Percentiles rank a stretch among this genome's conserved stretches.
phyloP scores from a whole-genome alignment of 2,329 filamentous ascomycete genomes.

The Nigrospora osmanthi region DNA sequence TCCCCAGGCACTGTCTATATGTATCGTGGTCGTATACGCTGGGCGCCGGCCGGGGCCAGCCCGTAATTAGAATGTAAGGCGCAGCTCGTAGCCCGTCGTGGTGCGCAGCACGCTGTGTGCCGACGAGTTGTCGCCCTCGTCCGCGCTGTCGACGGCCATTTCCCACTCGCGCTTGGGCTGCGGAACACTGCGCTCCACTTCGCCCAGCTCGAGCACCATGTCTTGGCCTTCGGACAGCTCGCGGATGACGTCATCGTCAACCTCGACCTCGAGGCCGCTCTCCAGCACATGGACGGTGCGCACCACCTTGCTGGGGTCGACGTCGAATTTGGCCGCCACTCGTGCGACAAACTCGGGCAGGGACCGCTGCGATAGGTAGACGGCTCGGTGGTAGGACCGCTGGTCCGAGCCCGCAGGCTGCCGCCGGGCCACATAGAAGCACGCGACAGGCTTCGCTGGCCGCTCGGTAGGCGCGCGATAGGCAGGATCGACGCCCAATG shows the following conservation, averaged over 20 bases:
- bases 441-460: slow-evolving; percentile 67
- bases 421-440: slow-evolving; percentile 70
- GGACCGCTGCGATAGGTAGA: slow-evolving; percentile 76
- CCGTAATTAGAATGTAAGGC: slow-evolving; percentile 34
- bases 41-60: neutral
- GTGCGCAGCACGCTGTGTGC: slow-evolving; percentile 20
- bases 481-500: slow-evolving; percentile 76
- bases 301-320: slow-evolving; percentile 65
- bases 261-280: slow-evolving; percentile 71
- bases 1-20: neutral
- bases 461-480: slow-evolving; percentile 76
- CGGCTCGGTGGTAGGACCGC: slow-evolving; percentile 67
- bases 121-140: slow-evolving; percentile 27
- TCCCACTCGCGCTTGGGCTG: slow-evolving; percentile 52
- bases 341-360: slow-evolving; percentile 64
- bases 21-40: neutral
- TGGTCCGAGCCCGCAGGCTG: slow-evolving; percentile 40
- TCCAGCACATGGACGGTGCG: slow-evolving; percentile 66
- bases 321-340: slow-evolving; percentile 70
- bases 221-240: slow-evolving; percentile 87
- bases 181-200: slow-evolving; percentile 26
- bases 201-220: slow-evolving; percentile 65
- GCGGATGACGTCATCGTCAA: slow-evolving; percentile 84
- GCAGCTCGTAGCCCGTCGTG: slow-evolving; percentile 32
- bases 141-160: slow-evolving; percentile 45